Evolutionary conservation across 768 basidiomycete genomes (phyloP).

Genomic region (Rubroboletus pulcherrimus): DNA sequence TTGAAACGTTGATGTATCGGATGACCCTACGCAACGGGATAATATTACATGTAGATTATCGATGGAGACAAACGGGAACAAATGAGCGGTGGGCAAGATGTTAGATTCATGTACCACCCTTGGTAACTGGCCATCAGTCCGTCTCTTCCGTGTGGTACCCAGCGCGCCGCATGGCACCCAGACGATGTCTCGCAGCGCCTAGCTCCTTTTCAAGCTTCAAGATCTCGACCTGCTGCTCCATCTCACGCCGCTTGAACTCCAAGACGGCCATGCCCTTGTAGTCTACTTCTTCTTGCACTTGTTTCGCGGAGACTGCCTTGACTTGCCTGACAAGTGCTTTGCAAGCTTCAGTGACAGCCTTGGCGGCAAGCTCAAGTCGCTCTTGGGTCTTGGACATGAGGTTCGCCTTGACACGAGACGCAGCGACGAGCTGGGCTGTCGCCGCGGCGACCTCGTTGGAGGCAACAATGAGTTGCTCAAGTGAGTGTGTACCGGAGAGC

Average conservation of each 20-base stretch:
- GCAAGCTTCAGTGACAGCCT: constrained; percentile 97
- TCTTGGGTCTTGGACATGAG: constrained; percentile 99
- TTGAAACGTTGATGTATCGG: neutral
- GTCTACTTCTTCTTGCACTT: constrained; percentile 69
- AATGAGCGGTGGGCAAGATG: neutral
- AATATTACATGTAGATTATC: constrained; percentile 28
- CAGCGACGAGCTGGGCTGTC: constrained; percentile 97
- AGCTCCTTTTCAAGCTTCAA: constrained; percentile 94
- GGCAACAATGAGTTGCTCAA: constrained; percentile 99
- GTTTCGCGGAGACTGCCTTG: constrained; percentile 87
- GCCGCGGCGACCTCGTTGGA: constrained; percentile 98
- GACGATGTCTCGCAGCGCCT: constrained; percentile 74
- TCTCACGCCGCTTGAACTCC: constrained; percentile 96
- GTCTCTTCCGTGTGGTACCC: constrained; percentile 88
- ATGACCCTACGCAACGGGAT: constrained; percentile 3
- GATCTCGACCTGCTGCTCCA: constrained; percentile 99
- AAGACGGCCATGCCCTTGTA: constrained; percentile 91
- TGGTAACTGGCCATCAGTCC: constrained; percentile 38
- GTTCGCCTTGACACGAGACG: constrained; percentile 96
- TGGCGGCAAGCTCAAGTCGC: constrained; percentile 90
- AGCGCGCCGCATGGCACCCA: constrained; percentile 83
- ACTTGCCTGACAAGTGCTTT: constrained; percentile 95
- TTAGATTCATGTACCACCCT: neutral
- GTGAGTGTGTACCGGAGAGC: constrained; percentile 90
- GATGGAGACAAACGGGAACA: constrained; percentile 10